These are phyloP conservation scores for Themeda triandra DNA, from an alignment of 176 grass and related monocot genomes.

Conservation along the genomic window DNA sequence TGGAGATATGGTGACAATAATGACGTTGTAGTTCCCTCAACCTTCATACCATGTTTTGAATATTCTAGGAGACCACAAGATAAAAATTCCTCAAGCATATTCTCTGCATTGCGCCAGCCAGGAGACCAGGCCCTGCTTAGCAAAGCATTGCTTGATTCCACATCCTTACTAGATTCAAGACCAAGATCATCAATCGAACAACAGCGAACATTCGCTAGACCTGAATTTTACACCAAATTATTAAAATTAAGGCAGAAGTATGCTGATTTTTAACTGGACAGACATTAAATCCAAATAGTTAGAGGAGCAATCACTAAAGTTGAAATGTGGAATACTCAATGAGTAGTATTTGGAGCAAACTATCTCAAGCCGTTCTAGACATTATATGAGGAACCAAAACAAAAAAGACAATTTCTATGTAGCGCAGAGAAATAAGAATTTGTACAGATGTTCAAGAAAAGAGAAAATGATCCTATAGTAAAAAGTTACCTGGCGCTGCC, in stretches of 20 bases:
- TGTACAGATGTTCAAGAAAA: background rate
- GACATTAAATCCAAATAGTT: background rate
- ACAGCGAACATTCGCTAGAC: constrained; percentile 47
- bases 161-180: constrained; percentile 79
- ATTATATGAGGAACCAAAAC: background rate
- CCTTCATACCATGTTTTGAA: constrained; percentile 69
- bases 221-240: constrained; percentile 47
- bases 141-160: constrained; percentile 93
- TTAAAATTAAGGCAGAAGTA: constrained; percentile 31
- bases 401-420: background rate
- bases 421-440: background rate
- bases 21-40: constrained; percentile 71
- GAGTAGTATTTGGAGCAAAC: background rate
- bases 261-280: constrained; percentile 8
- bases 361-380: background rate
- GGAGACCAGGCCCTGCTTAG: constrained; percentile 83
- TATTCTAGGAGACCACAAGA: constrained; percentile 69
- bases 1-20: constrained; percentile 88
- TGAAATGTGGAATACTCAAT: constrained; percentile 8
- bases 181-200: constrained; percentile 73
- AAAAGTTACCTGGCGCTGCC: constrained; percentile 56
- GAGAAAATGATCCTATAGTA: constrained; percentile 1
- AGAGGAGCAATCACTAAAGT: background rate
- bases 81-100: constrained; percentile 70
- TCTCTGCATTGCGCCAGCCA: constrained; percentile 79